Conservation (phyloP, 2,329 filamentous ascomycete genomes). For the Phaeosphaeriaceae sp. region DNA sequence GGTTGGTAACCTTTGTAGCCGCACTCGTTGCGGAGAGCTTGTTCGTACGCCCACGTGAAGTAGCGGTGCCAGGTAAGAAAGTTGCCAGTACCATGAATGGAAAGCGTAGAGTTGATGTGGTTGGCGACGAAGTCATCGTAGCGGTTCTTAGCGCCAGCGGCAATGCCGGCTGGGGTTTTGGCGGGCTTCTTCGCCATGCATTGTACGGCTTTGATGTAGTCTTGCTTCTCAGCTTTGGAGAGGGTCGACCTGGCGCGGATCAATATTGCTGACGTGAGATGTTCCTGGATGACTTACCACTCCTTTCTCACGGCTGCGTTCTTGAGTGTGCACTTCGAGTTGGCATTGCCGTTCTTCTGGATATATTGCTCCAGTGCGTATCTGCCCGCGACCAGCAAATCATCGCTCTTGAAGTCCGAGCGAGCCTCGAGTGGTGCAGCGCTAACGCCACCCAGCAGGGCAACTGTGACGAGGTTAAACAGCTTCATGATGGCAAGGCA, state of each 20-base stretch:
- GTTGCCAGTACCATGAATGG: conserved; percentile 40
- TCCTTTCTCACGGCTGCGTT: conserved; percentile 52
- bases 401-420: conserved; percentile 36
- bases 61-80: conserved; percentile 53
- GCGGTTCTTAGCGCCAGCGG: conserved; percentile 36
- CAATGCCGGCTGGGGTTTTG: conserved; percentile 27
- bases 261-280: not conserved
- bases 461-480: conserved; percentile 14
- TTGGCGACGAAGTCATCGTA: conserved; percentile 14
- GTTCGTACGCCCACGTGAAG: conserved; percentile 52
- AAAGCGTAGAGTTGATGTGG: conserved; percentile 21
- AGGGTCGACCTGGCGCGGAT: not conserved
- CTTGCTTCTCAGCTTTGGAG: conserved; percentile 15
- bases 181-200: conserved; percentile 34
- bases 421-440: conserved; percentile 27
- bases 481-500: conserved; percentile 19
- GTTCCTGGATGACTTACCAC: conserved; percentile 43
- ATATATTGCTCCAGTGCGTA: conserved; percentile 41
- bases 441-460: conserved; percentile 20
- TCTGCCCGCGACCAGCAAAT: conserved; percentile 41
- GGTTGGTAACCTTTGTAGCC: conserved; percentile 52
- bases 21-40: conserved; percentile 51
- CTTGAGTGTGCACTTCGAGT: conserved; percentile 42
- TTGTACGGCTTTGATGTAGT: conserved; percentile 42
- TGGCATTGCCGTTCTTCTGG: conserved; percentile 26